Base-by-base conservation (phyloP, 805 yeast genomes). In the Pichia thaimueangensis region DNA sequence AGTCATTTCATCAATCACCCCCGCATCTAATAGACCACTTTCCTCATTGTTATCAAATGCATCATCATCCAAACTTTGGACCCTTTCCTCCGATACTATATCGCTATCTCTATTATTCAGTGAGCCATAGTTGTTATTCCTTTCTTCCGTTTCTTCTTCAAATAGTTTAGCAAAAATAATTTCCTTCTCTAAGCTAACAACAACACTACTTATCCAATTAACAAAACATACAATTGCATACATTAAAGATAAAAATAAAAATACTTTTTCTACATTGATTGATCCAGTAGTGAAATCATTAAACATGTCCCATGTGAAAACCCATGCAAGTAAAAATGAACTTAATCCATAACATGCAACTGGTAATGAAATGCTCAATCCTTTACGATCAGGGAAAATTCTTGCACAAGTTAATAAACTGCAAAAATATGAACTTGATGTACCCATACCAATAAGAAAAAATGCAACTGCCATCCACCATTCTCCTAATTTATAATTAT, bases 261-360 rank as follows among this genome's bases (percentile, higher is more conserved):
- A 85, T 5, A 80, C 77, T 39, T 58, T 65, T 32, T 63, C 58
- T 35, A 83, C 59, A 52, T 80, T 70, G 34, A 83, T 55, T 31
- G 1, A 47, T 52, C 15, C 53, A 9, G 32, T 36, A 9, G 7
- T 53, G 47, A 47, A 49, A 5, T 47, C 28, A 19, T 48, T 54
- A 39, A 62, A 79, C 67, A 65, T 7, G 51, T 49, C 20, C 71
- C 56, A 45, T 70, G 74, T 57, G 76, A 60, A 35, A 76, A 56
- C 57, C 25, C 80, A 88, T 0, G 95, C 73, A 4, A 85, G 82
- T 37, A 89, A 61, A 42, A 93, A 66, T 2, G 95, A 76, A 5
- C 95, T 82, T 24, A 87, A 55, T 1, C 97, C 98, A 60, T 83
- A 89, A 48, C 82, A 82, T 0, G 95, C 76, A 2, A 91, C 89